These are phyloP conservation scores for Aspergillus avenaceus DNA, from an alignment of 495 filamentous ascomycete species.

Conservation along the genomic window DNA sequence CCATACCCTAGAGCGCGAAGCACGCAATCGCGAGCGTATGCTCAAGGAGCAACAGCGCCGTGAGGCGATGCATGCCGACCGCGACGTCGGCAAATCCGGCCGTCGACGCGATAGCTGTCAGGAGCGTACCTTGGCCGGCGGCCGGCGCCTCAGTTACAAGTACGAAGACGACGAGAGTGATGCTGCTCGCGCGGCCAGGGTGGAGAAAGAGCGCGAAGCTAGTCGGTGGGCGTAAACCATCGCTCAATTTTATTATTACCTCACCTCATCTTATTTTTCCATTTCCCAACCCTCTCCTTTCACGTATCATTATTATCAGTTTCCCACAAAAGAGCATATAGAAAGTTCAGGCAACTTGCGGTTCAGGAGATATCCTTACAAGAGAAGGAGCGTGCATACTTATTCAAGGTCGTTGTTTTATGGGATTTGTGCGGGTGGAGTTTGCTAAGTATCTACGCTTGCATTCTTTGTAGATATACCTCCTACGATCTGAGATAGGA, in stretches of 20 bases:
- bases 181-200: constrained; percentile 37
- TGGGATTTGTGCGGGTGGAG: neutral
- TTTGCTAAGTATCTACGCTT: neutral
- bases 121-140: constrained; percentile 45
- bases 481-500: neutral
- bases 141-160: constrained; percentile 51
- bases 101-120: constrained; percentile 48
- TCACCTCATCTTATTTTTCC: neutral
- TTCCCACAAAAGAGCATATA: neutral
- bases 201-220: constrained; percentile 46
- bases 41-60: constrained; percentile 76
- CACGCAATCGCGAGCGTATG: constrained; percentile 69
- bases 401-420: neutral
- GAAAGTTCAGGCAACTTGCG: neutral
- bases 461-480: neutral
- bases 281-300: neutral
- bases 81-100: constrained; percentile 40
- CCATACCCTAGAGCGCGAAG: constrained; percentile 72
- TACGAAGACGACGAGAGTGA: constrained; percentile 56
- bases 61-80: constrained; percentile 47
- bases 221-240: constrained; percentile 26
- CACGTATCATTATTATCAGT: neutral
- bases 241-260: neutral
- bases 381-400: neutral
- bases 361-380: neutral